Conservation (phyloP, 495 filamentous ascomycete species). For the Aspergillus incahuasiensis region DNA sequence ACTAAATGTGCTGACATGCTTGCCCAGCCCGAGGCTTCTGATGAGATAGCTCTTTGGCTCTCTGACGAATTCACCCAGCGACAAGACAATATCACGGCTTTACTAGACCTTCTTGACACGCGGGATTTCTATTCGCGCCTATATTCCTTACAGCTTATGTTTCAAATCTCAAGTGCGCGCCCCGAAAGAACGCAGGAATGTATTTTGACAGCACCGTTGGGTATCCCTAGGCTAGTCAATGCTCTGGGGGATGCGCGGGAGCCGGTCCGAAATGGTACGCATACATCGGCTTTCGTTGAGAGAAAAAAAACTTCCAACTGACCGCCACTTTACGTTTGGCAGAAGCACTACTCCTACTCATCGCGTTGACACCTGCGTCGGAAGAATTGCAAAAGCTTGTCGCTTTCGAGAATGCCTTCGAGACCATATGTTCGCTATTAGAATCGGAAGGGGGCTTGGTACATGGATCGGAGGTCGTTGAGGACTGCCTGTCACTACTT, state of each 20-base stretch:
- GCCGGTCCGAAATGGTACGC: slow-evolving; percentile 79
- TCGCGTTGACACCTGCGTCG: slow-evolving; percentile 64
- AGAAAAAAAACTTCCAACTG: slow-evolving; percentile 3
- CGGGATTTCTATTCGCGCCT: slow-evolving; percentile 90
- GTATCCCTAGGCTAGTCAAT: slow-evolving; percentile 79
- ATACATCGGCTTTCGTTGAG: not conserved
- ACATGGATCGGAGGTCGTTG: slow-evolving; percentile 83
- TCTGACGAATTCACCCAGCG: slow-evolving; percentile 98
- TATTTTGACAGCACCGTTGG: slow-evolving; percentile 79
- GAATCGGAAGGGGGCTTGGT: slow-evolving; percentile 74
- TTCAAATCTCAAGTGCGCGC: slow-evolving; percentile 76
- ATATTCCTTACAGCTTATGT: slow-evolving; percentile 87
- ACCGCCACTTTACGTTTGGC: slow-evolving; percentile 9
- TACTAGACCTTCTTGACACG: slow-evolving; percentile 83
- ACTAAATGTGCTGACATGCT: slow-evolving; percentile 23
- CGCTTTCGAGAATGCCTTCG: slow-evolving; percentile 91
- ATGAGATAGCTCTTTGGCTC: slow-evolving; percentile 94
- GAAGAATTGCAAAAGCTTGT: slow-evolving; percentile 88
- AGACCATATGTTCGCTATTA: slow-evolving; percentile 77
- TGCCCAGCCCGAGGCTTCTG: slow-evolving; percentile 80
- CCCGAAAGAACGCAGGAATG: slow-evolving; percentile 96
- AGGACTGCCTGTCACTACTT: slow-evolving; percentile 90
- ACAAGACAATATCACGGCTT: slow-evolving; percentile 92
- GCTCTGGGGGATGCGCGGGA: slow-evolving; percentile 82
- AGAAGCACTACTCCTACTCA: slow-evolving; percentile 66